A percentile compares a stretch with the other conserved stretches of the same genome.
Conservation (phyloP, 768 basidiomycete genomes). For the Suillus decipiens region DNA sequence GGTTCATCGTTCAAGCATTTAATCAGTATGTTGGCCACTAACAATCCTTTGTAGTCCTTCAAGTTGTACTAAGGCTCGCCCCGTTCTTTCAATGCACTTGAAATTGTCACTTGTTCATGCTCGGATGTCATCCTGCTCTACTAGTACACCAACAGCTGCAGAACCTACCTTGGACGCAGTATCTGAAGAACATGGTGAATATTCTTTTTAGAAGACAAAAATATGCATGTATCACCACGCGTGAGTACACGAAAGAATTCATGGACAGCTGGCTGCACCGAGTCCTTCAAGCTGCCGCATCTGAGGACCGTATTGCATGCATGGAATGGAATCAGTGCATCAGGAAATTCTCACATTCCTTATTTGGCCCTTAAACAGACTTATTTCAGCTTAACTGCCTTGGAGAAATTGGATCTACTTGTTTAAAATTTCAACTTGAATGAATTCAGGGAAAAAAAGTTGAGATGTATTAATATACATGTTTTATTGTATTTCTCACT, state of each 20-base stretch:
- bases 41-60: conserved; percentile 55
- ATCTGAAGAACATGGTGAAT: conserved; percentile 46
- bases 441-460: too few relatives aligned
- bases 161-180: conserved; percentile 90
- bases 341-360: too few relatives aligned
- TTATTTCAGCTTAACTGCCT: too few relatives aligned
- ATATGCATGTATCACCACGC: conserved; percentile 47
- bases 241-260: conserved; percentile 82
- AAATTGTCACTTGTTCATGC: conserved; percentile 78
- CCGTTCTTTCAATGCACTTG: too few relatives aligned
- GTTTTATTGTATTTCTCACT: too few relatives aligned
- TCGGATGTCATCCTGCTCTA: conserved; percentile 81
- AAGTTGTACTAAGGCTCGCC: conserved; percentile 85
- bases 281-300: conserved; percentile 83
- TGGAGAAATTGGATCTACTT: too few relatives aligned
- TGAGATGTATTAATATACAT: too few relatives aligned
- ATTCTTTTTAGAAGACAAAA: conserved; percentile 5
- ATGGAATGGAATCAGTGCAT: conserved; percentile 70
- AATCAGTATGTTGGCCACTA: neutral
- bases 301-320: conserved; percentile 66
- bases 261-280: conserved; percentile 83
- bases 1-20: neutral
- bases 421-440: too few relatives aligned
- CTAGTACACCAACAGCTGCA: conserved; percentile 73
- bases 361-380: too few relatives aligned